phyloP scores from a whole-genome alignment of 202 grass and related monocot species.

The Bolboschoenoplectus hybrid region DNA sequence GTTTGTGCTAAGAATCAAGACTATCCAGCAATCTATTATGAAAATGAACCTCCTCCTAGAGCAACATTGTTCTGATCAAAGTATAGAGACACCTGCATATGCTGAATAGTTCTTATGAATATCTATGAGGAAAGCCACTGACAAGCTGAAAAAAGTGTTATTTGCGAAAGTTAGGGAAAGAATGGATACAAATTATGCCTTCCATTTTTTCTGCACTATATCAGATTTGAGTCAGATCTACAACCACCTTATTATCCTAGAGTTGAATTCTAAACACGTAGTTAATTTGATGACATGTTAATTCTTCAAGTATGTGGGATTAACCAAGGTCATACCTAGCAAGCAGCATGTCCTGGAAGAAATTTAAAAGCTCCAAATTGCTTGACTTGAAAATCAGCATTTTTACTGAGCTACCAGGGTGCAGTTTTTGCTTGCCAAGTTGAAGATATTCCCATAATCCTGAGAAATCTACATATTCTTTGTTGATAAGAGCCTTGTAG shows the following conservation, averaged over 20 bases:
- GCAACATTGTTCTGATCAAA: background rate
- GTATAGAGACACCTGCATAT: background rate
- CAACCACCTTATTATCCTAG: background rate
- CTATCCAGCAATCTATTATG: background rate
- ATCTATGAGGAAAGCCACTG: background rate
- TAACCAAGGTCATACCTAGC: background rate
- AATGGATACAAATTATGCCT: background rate
- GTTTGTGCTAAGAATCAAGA: constrained; percentile 3
- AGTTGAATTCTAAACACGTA: background rate
- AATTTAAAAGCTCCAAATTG: background rate
- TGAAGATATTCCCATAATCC: constrained; percentile 14
- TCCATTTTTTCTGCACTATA: constrained; percentile 4
- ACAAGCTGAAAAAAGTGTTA: background rate
- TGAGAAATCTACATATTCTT: constrained; percentile 40
- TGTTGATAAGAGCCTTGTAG: constrained; percentile 40
- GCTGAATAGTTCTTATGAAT: background rate
- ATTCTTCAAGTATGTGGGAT: constrained; percentile 10
- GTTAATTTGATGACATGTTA: background rate
- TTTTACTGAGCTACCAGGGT: background rate
- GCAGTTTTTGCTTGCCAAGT: background rate
- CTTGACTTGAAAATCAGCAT: constrained; percentile 22
- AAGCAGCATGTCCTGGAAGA: constrained; percentile 8
- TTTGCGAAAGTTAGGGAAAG: background rate
- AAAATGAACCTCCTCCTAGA: background rate
- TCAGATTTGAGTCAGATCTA: background rate